A percentile compares a stretch with the other conserved stretches of the same genome.
Evolutionary conservation across 139 green algal species (phyloP).

Genomic region (Nannochloris sp.): DNA sequence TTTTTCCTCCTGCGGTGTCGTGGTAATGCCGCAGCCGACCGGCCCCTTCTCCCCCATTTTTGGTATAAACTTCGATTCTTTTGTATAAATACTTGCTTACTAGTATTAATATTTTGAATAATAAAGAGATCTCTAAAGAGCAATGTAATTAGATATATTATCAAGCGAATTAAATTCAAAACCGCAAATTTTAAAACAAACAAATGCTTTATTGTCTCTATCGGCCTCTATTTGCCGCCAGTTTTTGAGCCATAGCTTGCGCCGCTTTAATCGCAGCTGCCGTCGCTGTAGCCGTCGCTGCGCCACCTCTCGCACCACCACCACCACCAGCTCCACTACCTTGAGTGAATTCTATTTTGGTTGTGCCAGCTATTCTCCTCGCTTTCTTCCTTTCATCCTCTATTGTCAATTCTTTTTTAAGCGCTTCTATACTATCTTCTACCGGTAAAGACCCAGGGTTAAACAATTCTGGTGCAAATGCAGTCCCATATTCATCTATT

Average conservation of each 20-base stretch:
- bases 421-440: constrained; percentile 21
- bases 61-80: too few species aligned
- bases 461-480: constrained; percentile 34
- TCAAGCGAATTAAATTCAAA: too few species aligned
- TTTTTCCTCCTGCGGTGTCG: too few species aligned
- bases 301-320: background rate
- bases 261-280: background rate
- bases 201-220: background rate
- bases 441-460: constrained; percentile 21
- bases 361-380: background rate
- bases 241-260: background rate
- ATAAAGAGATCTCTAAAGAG: too few species aligned
- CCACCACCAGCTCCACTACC: background rate
- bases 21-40: too few species aligned
- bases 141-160: too few species aligned
- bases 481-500: constrained; percentile 51
- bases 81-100: background rate
- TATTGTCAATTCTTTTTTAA: background rate
- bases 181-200: too few species aligned
- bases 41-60: too few species aligned
- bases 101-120: too few species aligned
- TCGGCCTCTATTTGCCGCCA: background rate
- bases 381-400: constrained; percentile 20
- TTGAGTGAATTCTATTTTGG: constrained; percentile 19
- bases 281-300: too few species aligned